Conservation (phyloP, 805 yeast species). For the Candida wancherniae region DNA sequence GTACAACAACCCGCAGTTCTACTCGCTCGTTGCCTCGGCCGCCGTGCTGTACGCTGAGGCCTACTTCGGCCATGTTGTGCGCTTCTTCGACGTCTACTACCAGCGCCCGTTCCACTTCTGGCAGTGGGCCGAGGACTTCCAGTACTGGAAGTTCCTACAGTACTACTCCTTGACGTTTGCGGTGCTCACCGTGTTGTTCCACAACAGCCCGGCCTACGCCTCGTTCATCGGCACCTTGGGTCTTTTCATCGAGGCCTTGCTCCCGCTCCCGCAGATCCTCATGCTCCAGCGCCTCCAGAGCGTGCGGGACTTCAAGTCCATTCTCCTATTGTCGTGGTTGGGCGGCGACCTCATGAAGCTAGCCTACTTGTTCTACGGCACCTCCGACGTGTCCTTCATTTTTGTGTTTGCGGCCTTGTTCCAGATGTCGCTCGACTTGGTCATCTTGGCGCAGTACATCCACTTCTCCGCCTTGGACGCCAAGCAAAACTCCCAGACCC, state of each 20-base stretch:
- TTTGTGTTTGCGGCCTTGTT: slow-evolving; percentile 69
- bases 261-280: slow-evolving; percentile 78
- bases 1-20: slow-evolving; percentile 9
- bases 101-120: slow-evolving; percentile 66
- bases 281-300: slow-evolving; percentile 60
- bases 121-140: slow-evolving; percentile 71
- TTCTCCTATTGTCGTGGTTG: slow-evolving; percentile 77
- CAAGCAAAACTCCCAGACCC: slow-evolving; percentile 1
- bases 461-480: slow-evolving; percentile 43
- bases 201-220: slow-evolving; percentile 36
- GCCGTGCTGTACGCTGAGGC: slow-evolving; percentile 11
- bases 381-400: slow-evolving; percentile 58
- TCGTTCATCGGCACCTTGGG: slow-evolving; percentile 56
- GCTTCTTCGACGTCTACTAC: slow-evolving; percentile 67
- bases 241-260: slow-evolving; percentile 62
- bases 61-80: slow-evolving; percentile 31
- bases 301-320: slow-evolving; percentile 72
- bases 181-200: slow-evolving; percentile 38
- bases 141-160: slow-evolving; percentile 52
- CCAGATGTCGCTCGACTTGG: slow-evolving; percentile 70
- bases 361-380: slow-evolving; percentile 69
- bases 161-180: slow-evolving; percentile 41
- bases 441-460: slow-evolving; percentile 68
- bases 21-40: slow-evolving; percentile 5
- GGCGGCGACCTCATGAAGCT: slow-evolving; percentile 84